Conservation (phyloP, 495 filamentous ascomycete genomes). For the Darksidea phi region DNA sequence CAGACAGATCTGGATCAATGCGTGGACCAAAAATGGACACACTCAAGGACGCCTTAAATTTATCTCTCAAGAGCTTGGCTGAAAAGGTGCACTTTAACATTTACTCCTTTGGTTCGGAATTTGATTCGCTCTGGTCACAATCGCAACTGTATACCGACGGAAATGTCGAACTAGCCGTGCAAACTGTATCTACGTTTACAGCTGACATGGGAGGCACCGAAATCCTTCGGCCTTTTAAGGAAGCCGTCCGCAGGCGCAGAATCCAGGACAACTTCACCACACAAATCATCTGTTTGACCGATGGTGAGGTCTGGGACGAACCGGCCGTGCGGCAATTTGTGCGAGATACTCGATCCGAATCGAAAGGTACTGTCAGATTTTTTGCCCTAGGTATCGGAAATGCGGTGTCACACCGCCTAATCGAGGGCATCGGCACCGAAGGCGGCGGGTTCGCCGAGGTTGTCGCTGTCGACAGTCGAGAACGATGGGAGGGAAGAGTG, state of each 20-base stretch:
- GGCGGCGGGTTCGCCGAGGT: constrained; percentile 38
- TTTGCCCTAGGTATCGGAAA: constrained; percentile 40
- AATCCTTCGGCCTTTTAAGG: not conserved
- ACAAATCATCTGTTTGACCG: constrained; percentile 35
- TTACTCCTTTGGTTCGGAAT: constrained; percentile 9
- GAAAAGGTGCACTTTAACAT: constrained; percentile 1
- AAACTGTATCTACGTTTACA: not conserved
- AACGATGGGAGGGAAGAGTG: constrained; percentile 27
- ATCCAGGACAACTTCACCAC: constrained; percentile 1
- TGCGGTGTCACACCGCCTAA: constrained; percentile 33
- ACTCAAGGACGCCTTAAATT: constrained; percentile 3
- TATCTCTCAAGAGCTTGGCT: constrained; percentile 10
- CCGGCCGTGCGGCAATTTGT: constrained; percentile 23
- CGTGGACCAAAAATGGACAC: constrained; percentile 15
- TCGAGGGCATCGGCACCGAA: constrained; percentile 35
- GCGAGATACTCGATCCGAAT: not conserved
- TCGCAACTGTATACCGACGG: not conserved
- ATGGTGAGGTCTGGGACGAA: constrained; percentile 36
- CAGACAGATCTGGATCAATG: constrained; percentile 38
- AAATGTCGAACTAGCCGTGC: not conserved
- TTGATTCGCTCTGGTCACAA: constrained; percentile 5
- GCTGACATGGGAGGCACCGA: constrained; percentile 21
- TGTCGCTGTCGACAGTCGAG: constrained; percentile 10
- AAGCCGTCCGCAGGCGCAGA: not conserved
- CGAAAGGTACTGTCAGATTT: constrained; percentile 20